Evolutionary conservation across 306 rosid genomes (phyloP).

Genomic region (Sicyos edulis): DNA sequence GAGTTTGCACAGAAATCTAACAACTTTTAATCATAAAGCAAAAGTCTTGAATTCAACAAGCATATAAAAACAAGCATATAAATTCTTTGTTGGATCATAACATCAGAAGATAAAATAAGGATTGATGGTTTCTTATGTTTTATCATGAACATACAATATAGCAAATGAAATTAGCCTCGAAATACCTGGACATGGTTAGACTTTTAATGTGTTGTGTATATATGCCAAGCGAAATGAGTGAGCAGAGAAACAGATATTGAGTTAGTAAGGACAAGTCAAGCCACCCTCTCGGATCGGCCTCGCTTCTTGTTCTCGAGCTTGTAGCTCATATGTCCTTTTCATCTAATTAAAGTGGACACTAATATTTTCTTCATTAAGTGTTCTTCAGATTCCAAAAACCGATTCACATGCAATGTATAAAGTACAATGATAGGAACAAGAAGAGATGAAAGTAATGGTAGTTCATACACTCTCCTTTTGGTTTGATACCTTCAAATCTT

Average conservation of each 20-base stretch:
- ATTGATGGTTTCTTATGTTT: not conserved
- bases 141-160: not conserved
- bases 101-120: not conserved
- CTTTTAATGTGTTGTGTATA: not conserved
- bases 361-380: conserved; percentile 13
- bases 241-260: not conserved
- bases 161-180: not conserved
- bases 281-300: not conserved
- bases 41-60: not conserved
- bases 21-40: not conserved
- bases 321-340: not conserved
- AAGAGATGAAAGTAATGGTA: conserved; percentile 15
- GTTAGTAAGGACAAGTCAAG: not conserved
- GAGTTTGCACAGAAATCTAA: not conserved
- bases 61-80: no score
- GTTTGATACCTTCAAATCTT: conserved; percentile 50
- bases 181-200: not conserved
- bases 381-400: conserved; percentile 17
- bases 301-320: not conserved
- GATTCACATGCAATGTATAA: conserved; percentile 19
- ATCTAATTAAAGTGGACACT: not conserved
- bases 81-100: not conserved
- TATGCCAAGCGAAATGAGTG: not conserved
- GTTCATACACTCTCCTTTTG: conserved; percentile 64
- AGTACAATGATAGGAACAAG: conserved; percentile 21